Conservation (phyloP, 805 yeast species). For the Saccharomycopsis synnaedendra region DNA sequence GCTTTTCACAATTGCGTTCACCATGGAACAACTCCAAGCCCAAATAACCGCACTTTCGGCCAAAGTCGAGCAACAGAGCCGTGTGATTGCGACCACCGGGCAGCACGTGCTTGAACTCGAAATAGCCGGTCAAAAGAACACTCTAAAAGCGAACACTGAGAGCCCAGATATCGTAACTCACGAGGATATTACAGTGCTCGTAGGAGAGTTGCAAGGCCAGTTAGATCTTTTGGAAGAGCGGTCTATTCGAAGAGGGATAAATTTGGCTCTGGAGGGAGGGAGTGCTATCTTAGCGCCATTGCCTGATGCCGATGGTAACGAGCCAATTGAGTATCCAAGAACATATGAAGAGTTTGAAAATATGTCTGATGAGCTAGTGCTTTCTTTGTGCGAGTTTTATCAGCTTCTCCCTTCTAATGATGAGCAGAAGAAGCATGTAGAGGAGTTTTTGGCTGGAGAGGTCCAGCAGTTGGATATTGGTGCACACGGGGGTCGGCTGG, state of each 20-base stretch:
- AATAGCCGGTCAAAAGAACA: slow-evolving; percentile 36
- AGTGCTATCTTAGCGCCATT: slow-evolving; percentile 43
- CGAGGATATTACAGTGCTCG: slow-evolving; percentile 78
- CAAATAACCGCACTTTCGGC: slow-evolving; percentile 41
- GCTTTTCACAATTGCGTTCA: not conserved
- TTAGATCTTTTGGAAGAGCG: slow-evolving; percentile 70
- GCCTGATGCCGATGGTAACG: slow-evolving; percentile 70
- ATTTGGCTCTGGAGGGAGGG: slow-evolving; percentile 32
- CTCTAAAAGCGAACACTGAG: slow-evolving; percentile 20
- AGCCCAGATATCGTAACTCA: slow-evolving; percentile 51
- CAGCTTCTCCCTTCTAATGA: slow-evolving; percentile 61
- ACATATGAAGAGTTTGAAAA: slow-evolving; percentile 41
- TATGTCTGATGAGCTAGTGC: slow-evolving; percentile 33
- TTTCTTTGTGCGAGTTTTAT: slow-evolving; percentile 57
- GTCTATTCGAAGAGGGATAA: slow-evolving; percentile 57
- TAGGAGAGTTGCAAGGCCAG: slow-evolving; percentile 84
- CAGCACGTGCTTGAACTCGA: slow-evolving; percentile 65
- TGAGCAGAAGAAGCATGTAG: slow-evolving; percentile 40
- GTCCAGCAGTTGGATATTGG: slow-evolving; percentile 28
- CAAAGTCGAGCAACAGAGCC: slow-evolving; percentile 52
- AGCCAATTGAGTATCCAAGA: slow-evolving; percentile 50
- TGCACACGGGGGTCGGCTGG: slow-evolving; percentile 19
- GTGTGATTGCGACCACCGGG: slow-evolving; percentile 65
- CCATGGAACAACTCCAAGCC: slow-evolving; percentile 21
- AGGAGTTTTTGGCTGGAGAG: slow-evolving; percentile 41